Conservation (phyloP, 164 flowering plant genomes). For the Dillenia turbinata region DNA sequence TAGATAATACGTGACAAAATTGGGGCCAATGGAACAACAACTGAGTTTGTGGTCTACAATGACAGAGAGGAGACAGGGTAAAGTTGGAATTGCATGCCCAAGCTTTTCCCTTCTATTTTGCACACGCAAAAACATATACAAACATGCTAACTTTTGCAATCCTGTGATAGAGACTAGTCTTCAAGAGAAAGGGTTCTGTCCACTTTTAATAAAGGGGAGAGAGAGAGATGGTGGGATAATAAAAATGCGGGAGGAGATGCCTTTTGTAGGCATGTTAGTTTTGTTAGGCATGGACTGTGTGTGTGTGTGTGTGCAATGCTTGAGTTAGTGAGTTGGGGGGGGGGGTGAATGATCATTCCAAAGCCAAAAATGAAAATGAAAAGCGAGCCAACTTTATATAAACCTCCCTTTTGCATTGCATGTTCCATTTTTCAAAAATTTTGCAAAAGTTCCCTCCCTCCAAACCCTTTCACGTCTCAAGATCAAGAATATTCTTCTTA, state of each 20-base stretch:
- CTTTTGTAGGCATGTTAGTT: conserved; percentile 12
- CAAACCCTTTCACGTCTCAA: no score
- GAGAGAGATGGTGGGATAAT: neutral
- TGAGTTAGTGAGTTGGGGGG: conserved; percentile 19
- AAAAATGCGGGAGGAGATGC: conserved; percentile 3
- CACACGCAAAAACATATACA: neutral
- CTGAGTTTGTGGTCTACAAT: no score
- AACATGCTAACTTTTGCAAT: conserved; percentile 9
- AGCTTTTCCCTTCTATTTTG: no score
- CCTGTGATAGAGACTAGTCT: conserved; percentile 21
- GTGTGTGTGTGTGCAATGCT: no score
- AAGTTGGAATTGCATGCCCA: no score
- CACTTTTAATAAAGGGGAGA: conserved; percentile 1
- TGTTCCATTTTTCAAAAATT: conserved; percentile 6
- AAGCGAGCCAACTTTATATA: conserved; percentile 32
- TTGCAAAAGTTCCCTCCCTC: no score
- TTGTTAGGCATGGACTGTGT: conserved; percentile 15
- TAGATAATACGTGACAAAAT: no score
- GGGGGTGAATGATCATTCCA: conserved; percentile 23
- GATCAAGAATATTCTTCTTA: no score
- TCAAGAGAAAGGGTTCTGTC: neutral
- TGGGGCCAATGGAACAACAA: no score
- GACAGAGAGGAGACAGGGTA: no score
- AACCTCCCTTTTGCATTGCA: conserved; percentile 27
- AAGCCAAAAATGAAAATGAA: conserved; percentile 11